Conservation (phyloP, 345 rosid genomes). For the Brassica cretica region DNA sequence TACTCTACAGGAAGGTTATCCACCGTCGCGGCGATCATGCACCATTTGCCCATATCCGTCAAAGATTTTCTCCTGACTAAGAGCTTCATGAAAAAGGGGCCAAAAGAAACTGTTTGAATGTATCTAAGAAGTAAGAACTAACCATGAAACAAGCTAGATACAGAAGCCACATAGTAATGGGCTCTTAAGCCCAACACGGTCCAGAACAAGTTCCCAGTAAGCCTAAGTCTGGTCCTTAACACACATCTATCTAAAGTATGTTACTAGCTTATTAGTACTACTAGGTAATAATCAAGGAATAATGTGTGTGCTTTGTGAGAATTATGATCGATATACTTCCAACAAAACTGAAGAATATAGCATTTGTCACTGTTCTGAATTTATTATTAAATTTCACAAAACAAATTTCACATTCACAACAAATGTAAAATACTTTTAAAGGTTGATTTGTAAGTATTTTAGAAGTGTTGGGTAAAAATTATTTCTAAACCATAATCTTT, state of each 20-base stretch:
- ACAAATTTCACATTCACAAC: not conserved
- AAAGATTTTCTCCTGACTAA: conserved; percentile 60
- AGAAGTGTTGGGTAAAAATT: too few species aligned
- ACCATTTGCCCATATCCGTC: conserved; percentile 65
- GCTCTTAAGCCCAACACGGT: not conserved
- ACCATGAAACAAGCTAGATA: not conserved
- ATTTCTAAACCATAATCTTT: too few species aligned
- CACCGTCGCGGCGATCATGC: conserved; percentile 51
- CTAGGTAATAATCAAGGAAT: not conserved
- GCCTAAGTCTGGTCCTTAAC: not conserved
- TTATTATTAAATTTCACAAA: not conserved
- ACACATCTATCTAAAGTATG: not conserved
- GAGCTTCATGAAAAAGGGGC: conserved; percentile 44
- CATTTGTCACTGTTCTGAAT: not conserved
- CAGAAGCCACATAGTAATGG: conserved; percentile 1
- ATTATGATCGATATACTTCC: not conserved
- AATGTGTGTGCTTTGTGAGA: not conserved
- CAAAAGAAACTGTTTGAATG: conserved; percentile 2
- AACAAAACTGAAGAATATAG: not conserved
- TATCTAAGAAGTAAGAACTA: not conserved
- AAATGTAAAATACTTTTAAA: not conserved
- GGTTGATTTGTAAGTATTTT: too few species aligned
- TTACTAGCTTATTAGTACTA: not conserved
- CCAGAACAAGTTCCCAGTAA: not conserved
- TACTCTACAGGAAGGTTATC: conserved; percentile 63